A percentile compares a stretch with the other conserved stretches of the same genome.
Evolutionary conservation across 2,329 filamentous ascomycete genomes (phyloP).

Genomic region (Penicillium janthinellum): DNA sequence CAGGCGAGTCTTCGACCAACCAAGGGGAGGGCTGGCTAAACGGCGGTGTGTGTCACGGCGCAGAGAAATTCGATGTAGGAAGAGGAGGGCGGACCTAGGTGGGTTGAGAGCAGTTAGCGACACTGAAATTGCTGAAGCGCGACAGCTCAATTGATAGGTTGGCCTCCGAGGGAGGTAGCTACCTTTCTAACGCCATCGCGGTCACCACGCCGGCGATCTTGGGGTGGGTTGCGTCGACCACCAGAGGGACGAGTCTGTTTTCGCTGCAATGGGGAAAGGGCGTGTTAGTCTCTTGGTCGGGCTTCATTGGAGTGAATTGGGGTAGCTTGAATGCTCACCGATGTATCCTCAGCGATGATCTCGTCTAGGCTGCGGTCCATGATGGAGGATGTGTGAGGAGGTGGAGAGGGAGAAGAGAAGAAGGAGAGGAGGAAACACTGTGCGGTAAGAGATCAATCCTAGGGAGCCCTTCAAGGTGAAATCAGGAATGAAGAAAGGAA

Average conservation of each 20-base stretch:
- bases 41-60: slow-evolving; percentile 36
- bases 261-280: slow-evolving; percentile 13
- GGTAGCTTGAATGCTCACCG: slow-evolving; percentile 41
- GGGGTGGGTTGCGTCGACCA: slow-evolving; percentile 38
- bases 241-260: slow-evolving; percentile 32
- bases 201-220: slow-evolving; percentile 70
- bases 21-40: slow-evolving; percentile 30
- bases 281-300: slow-evolving; percentile 20
- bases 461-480: neutral
- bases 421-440: neutral
- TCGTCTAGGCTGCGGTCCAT: slow-evolving; percentile 69
- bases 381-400: slow-evolving; percentile 20
- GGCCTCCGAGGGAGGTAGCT: slow-evolving; percentile 10
- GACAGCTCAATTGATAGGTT: neutral
- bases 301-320: slow-evolving; percentile 2
- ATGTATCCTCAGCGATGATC: slow-evolving; percentile 62
- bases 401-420: neutral
- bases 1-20: slow-evolving; percentile 30
- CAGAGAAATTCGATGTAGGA: slow-evolving; percentile 39
- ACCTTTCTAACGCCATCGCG: slow-evolving; percentile 93
- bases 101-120: slow-evolving; percentile 14
- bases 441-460: neutral
- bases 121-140: slow-evolving; percentile 10
- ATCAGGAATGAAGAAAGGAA: neutral
- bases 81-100: slow-evolving; percentile 49